Evolutionary conservation across 345 rosid genomes (phyloP).

Genomic region (Camelina laxa): DNA sequence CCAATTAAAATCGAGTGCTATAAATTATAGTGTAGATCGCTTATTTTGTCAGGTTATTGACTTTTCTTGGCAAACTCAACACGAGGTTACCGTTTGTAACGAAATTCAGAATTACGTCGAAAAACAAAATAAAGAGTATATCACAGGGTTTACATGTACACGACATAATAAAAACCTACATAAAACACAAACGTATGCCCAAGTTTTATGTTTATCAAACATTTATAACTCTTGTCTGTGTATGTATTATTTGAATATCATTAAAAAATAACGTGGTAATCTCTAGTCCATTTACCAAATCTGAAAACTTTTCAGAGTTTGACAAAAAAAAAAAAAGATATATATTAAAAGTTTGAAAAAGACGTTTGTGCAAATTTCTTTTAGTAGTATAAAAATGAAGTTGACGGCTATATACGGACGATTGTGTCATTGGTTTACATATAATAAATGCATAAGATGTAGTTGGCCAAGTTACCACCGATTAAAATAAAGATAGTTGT

Average conservation of each 20-base stretch:
- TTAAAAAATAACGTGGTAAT: background rate
- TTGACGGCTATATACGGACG: conserved; percentile 25
- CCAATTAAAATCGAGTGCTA: conserved; percentile 16
- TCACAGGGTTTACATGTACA: too few species aligned
- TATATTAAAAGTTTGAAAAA: background rate
- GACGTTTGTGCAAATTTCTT: background rate
- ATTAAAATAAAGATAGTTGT: conserved; percentile 27
- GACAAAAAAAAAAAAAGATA: background rate
- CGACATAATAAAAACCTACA: background rate
- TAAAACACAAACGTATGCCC: background rate
- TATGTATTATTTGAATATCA: background rate
- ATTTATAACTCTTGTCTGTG: too few species aligned
- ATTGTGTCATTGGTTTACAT: conserved; percentile 24
- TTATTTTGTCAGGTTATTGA: conserved; percentile 17
- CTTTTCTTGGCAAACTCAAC: conserved; percentile 1
- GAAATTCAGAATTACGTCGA: background rate
- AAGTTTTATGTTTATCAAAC: too few species aligned
- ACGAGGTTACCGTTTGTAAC: background rate
- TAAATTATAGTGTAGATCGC: background rate
- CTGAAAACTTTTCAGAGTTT: background rate
- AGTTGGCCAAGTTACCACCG: conserved; percentile 23
- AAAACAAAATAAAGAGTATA: too few species aligned
- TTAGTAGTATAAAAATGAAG: background rate
- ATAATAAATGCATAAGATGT: conserved; percentile 14
- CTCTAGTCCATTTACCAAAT: background rate